Conservation (phyloP, 192 early-diverging fungal species). For the Backusella psychrophila region DNA sequence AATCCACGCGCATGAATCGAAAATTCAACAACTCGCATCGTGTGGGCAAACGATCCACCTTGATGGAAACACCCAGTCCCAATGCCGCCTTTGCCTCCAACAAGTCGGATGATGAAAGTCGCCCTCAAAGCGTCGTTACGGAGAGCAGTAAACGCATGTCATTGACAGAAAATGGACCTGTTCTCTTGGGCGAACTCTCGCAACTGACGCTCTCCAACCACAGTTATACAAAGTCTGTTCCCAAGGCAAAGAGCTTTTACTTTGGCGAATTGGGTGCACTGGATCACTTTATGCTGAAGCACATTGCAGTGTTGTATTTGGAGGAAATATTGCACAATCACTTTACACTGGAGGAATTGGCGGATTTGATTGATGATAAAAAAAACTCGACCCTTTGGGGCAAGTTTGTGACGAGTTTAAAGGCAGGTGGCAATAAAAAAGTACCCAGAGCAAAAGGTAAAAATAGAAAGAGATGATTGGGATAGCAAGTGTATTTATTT, state of each 20-base stretch:
- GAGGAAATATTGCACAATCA: slow-evolving; percentile 71
- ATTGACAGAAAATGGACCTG: background rate
- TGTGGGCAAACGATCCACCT: slow-evolving; percentile 47
- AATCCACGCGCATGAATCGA: slow-evolving; percentile 48
- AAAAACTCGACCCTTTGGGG: slow-evolving; percentile 78
- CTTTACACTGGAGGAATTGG: slow-evolving; percentile 73
- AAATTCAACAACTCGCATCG: slow-evolving; percentile 31
- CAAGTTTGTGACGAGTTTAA: slow-evolving; percentile 65
- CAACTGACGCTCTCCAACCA: background rate
- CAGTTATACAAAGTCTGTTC: slow-evolving; percentile 12
- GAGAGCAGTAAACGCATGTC: background rate
- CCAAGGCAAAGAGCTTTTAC: slow-evolving; percentile 30
- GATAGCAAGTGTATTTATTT: background rate
- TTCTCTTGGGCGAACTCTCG: background rate
- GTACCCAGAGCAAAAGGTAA: slow-evolving; percentile 51
- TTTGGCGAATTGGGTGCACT: slow-evolving; percentile 73
- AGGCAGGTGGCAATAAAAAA: slow-evolving; percentile 49
- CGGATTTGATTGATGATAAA: slow-evolving; percentile 76
- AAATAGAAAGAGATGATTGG: background rate
- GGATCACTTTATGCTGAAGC: slow-evolving; percentile 80
- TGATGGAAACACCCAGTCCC: slow-evolving; percentile 47
- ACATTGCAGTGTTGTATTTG: slow-evolving; percentile 77
- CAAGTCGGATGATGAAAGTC: background rate
- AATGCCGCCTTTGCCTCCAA: slow-evolving; percentile 22
- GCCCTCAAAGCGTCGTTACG: background rate